Conservation (phyloP, 139 green algal genomes). For the Tetradesmus lagerheimii region DNA sequence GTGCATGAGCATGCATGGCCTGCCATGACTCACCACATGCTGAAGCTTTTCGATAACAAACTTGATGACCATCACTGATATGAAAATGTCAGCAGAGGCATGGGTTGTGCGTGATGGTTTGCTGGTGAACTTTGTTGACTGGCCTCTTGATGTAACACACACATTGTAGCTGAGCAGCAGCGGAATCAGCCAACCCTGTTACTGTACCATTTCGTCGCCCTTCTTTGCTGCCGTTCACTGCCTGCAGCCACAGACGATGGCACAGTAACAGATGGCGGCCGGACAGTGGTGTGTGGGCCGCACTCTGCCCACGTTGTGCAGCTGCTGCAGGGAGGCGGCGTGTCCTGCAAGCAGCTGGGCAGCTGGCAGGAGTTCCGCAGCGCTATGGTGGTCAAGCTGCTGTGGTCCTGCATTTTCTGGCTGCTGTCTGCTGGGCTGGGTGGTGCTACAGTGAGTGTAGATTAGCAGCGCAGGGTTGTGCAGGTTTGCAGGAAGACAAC, state of each 20-base stretch:
- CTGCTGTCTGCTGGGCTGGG: slow-evolving; percentile 59
- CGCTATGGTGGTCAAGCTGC: slow-evolving; percentile 55
- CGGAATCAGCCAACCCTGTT: too few relatives aligned
- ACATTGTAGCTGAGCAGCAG: too few relatives aligned
- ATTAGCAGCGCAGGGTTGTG: too few relatives aligned
- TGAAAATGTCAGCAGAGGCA: too few relatives aligned
- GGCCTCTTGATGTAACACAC: too few relatives aligned
- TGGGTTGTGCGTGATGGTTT: too few relatives aligned
- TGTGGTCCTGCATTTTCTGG: slow-evolving; percentile 68
- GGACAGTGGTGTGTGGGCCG: slow-evolving; percentile 39
- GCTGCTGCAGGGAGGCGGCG: slow-evolving; percentile 34
- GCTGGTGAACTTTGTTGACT: too few relatives aligned
- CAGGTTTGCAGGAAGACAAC: not conserved
- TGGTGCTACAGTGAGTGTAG: slow-evolving; percentile 29
- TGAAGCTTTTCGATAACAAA: too few relatives aligned
- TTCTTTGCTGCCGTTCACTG: not conserved
- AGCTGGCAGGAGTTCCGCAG: not conserved
- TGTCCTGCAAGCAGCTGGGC: slow-evolving; percentile 44
- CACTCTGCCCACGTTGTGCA: slow-evolving; percentile 2
- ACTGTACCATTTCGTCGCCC: too few relatives aligned
- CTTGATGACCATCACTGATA: too few relatives aligned
- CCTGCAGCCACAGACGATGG: slow-evolving; percentile 50
- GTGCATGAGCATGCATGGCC: not conserved
- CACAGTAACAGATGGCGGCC: slow-evolving; percentile 40
- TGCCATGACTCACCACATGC: not conserved